Conservation (phyloP, 768 basidiomycete genomes). For the Suillus subluteus region DNA sequence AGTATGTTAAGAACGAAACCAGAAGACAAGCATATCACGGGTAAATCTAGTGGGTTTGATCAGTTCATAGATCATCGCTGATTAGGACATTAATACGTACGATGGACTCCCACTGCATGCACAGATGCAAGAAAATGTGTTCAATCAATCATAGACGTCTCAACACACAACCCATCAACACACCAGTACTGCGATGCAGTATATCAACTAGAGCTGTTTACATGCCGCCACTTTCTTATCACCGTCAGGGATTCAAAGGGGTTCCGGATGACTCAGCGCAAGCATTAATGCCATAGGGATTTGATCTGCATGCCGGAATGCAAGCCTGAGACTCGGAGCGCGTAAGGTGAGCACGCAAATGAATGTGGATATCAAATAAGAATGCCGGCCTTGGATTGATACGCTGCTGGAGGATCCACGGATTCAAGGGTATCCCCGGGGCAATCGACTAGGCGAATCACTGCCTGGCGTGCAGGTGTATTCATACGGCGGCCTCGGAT, state of each 20-base stretch:
- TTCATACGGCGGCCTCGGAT: constrained; percentile 3
- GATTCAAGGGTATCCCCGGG: neutral
- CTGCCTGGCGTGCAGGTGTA: neutral
- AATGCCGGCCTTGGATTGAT: neutral
- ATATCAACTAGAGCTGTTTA: neutral
- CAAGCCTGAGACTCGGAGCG: neutral
- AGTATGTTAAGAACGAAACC: neutral
- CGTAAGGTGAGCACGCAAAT: neutral
- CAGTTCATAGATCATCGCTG: neutral
- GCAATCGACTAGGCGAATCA: constrained; percentile 3
- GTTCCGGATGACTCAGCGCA: neutral
- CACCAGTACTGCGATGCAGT: neutral
- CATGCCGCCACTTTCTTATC: neutral
- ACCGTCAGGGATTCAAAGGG: neutral
- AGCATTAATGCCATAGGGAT: neutral
- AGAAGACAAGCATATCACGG: neutral
- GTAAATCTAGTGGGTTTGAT: neutral
- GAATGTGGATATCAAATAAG: neutral
- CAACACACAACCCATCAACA: constrained; percentile 1
- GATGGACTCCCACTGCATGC: neutral
- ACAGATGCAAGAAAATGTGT: neutral
- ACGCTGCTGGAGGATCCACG: neutral
- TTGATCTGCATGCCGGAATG: constrained; percentile 3
- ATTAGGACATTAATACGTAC: neutral
- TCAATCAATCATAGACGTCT: constrained; percentile 4